phyloP scores from a whole-genome alignment of 345 rosid species.

The Arabidopsis arenosa region DNA sequence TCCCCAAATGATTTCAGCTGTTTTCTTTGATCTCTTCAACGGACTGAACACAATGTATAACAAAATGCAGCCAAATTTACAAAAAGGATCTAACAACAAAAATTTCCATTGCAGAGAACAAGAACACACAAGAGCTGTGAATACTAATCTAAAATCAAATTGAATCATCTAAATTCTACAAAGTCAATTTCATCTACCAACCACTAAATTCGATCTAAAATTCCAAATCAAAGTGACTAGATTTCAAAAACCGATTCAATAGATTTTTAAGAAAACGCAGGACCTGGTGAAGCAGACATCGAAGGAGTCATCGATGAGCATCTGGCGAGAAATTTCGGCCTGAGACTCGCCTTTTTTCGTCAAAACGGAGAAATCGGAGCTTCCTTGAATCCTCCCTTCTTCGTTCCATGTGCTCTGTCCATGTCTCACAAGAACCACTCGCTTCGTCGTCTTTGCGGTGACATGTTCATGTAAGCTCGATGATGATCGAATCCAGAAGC shows the following conservation, averaged over 20 bases:
- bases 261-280: background rate
- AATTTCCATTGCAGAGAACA: background rate
- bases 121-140: background rate
- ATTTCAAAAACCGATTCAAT: background rate
- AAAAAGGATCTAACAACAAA: background rate
- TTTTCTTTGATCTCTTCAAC: constrained; percentile 74
- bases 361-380: constrained; percentile 83
- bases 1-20: constrained; percentile 92
- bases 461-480: constrained; percentile 45
- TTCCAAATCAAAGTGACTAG: constrained; percentile 13
- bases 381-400: constrained; percentile 95
- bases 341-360: constrained; percentile 89
- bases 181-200: background rate
- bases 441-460: constrained; percentile 58
- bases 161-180: constrained; percentile 1
- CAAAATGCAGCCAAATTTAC: constrained; percentile 13
- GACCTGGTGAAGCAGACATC: constrained; percentile 87
- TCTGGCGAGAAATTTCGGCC: constrained; percentile 87
- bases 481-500: constrained; percentile 46
- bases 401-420: constrained; percentile 98
- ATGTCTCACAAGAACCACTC: constrained; percentile 92
- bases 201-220: background rate
- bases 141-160: background rate
- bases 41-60: constrained; percentile 55
- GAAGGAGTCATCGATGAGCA: constrained; percentile 82